A percentile compares a stretch with the other conserved stretches of the same genome.
Evolutionary conservation across 2,329 filamentous ascomycete genomes (phyloP).

Genomic region (Epichloe bromicola): DNA sequence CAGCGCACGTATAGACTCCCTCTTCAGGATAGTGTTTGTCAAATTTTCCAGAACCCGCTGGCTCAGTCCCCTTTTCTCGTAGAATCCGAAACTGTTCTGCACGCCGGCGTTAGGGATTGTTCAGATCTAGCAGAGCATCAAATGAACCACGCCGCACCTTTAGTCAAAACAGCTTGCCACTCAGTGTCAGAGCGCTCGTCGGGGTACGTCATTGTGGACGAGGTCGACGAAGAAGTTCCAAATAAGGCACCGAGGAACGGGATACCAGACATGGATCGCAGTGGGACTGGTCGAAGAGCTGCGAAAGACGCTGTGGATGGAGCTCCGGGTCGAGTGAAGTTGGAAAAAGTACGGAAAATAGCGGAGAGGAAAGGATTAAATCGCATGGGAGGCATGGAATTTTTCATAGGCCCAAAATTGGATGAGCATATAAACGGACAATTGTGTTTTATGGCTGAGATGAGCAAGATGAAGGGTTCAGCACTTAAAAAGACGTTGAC

Average conservation of each 20-base stretch:
- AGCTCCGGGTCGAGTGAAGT: slow-evolving; percentile 23
- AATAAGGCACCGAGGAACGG: slow-evolving; percentile 72
- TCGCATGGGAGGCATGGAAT: slow-evolving; percentile 29
- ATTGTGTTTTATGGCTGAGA: neutral
- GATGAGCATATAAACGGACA: neutral
- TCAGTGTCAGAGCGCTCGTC: slow-evolving; percentile 69
- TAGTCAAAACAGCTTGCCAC: slow-evolving; percentile 75
- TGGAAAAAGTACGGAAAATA: slow-evolving; percentile 35
- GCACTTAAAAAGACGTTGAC: neutral
- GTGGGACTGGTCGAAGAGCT: slow-evolving; percentile 15
- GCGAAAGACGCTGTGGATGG: slow-evolving; percentile 9
- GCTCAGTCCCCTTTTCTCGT: slow-evolving; percentile 83
- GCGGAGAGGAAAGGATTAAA: slow-evolving; percentile 34
- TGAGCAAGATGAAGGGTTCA: neutral
- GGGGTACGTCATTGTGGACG: slow-evolving; percentile 59
- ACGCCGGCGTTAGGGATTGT: slow-evolving; percentile 4
- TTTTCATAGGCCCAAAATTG: neutral
- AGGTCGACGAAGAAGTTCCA: slow-evolving; percentile 36
- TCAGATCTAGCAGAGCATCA: neutral
- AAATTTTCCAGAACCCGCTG: slow-evolving; percentile 65
- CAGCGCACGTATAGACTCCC: slow-evolving; percentile 80
- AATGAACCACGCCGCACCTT: slow-evolving; percentile 22
- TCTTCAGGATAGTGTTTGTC: slow-evolving; percentile 68
- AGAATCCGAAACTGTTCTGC: slow-evolving; percentile 92
- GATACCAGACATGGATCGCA: slow-evolving; percentile 58